Evolutionary conservation across 164 flowering plant genomes (phyloP).

Genomic region (Cinnamomum chago): DNA sequence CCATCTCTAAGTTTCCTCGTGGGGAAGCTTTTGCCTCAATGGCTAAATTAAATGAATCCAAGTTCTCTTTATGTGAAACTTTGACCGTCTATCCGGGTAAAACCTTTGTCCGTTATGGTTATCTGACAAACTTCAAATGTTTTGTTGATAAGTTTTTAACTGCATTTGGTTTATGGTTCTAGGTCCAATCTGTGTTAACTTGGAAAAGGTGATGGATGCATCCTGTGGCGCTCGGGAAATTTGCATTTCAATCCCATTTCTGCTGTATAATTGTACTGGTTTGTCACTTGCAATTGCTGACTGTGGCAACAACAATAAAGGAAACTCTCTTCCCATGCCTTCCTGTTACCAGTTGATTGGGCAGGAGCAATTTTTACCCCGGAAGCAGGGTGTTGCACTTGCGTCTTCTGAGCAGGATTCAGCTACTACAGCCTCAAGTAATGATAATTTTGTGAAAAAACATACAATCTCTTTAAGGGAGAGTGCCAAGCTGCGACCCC

Average conservation of each 20-base stretch:
- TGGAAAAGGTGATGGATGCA: conserved; percentile 82
- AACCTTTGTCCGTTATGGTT: background rate
- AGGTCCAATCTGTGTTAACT: conserved; percentile 58
- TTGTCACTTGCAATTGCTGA: conserved; percentile 54
- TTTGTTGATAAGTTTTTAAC: conserved; percentile 4
- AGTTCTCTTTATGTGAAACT: conserved; percentile 59
- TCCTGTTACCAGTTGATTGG: conserved; percentile 63
- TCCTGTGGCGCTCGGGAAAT: conserved; percentile 85
- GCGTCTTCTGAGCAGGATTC: conserved; percentile 30
- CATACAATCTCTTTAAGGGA: conserved; percentile 32
- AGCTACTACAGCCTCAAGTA: conserved; percentile 11
- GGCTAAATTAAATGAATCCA: conserved; percentile 71
- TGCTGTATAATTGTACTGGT: conserved; percentile 79
- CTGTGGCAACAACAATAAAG: conserved; percentile 36
- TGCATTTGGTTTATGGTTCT: conserved; percentile 12
- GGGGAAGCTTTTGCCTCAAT: conserved; percentile 57
- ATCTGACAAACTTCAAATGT: background rate
- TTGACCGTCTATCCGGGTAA: conserved; percentile 55
- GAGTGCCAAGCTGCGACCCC: conserved; percentile 8
- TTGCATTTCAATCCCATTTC: conserved; percentile 66
- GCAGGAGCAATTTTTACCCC: conserved; percentile 23
- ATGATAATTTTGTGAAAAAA: conserved; percentile 11
- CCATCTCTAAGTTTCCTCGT: conserved; percentile 59
- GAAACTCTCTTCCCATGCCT: conserved; percentile 37
- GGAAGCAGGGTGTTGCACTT: conserved; percentile 57